Percentiles rank a stretch among this genome's conserved stretches.
These are phyloP conservation scores for Starmerella apicola DNA, from an alignment of 805 yeast species.

Conservation along the genomic window DNA sequence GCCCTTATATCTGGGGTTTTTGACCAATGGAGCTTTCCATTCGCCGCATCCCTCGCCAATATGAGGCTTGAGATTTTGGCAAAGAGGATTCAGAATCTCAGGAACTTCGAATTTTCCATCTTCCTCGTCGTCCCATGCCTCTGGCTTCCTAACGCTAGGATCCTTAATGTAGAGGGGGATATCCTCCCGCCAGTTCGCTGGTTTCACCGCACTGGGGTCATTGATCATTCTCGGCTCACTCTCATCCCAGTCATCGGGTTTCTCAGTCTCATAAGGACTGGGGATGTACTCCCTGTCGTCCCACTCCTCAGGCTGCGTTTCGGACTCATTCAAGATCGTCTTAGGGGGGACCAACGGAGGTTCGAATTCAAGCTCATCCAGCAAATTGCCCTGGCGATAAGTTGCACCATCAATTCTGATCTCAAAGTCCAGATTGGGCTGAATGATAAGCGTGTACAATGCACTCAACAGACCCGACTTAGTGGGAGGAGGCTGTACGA, in stretches of 20 bases:
- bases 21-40: conserved; percentile 58
- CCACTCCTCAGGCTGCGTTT: conserved; percentile 69
- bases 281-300: conserved; percentile 54
- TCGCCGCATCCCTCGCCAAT: conserved; percentile 58
- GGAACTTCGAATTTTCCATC: conserved; percentile 82
- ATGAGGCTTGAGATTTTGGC: conserved; percentile 31
- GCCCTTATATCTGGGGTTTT: conserved; percentile 63
- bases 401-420: conserved; percentile 72
- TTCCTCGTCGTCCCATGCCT: conserved; percentile 78
- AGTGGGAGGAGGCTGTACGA: conserved; percentile 49
- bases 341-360: conserved; percentile 61
- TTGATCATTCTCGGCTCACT: conserved; percentile 48
- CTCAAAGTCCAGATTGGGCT: conserved; percentile 56
- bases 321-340: conserved; percentile 45
- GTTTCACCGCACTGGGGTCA: conserved; percentile 57
- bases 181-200: conserved; percentile 69
- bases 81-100: conserved; percentile 54
- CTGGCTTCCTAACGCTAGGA: conserved; percentile 56
- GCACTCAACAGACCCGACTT: conserved; percentile 40
- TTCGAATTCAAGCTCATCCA: conserved; percentile 42
- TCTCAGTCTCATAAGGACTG: conserved; percentile 50
- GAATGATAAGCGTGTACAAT: conserved; percentile 65
- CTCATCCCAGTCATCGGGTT: conserved; percentile 83
- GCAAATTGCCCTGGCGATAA: conserved; percentile 55
- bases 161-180: conserved; percentile 48